phyloP scores from a whole-genome alignment of 78 protist genomes.

The Isochrysis galbana region DNA sequence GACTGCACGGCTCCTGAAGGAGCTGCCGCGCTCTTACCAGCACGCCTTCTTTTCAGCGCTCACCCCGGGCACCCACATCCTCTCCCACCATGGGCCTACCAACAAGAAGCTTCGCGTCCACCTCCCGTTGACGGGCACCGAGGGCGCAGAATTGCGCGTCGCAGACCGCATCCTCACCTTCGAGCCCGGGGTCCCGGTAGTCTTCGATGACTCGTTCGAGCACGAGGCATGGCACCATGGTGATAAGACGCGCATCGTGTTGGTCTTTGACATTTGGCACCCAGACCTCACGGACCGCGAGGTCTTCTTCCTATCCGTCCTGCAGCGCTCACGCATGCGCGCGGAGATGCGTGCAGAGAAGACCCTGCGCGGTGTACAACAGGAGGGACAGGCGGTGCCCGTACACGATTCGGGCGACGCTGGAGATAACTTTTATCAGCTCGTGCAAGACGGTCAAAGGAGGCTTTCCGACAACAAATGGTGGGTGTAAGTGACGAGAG shows the following conservation, averaged over 20 bases:
- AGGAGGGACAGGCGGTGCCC: not conserved
- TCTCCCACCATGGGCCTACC: constrained; percentile 43
- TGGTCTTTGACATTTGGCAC: constrained; percentile 50
- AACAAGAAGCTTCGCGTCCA: constrained; percentile 57
- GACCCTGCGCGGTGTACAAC: not conserved
- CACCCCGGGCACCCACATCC: constrained; percentile 45
- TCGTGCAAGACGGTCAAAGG: not conserved
- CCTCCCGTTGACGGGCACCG: constrained; percentile 29
- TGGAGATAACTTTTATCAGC: constrained; percentile 2
- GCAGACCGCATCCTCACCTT: not conserved
- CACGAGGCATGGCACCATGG: constrained; percentile 51
- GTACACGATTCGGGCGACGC: not conserved
- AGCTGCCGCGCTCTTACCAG: constrained; percentile 35
- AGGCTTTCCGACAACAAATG: not conserved
- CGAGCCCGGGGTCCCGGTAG: not conserved
- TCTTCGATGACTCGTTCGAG: constrained; percentile 46
- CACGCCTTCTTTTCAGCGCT: constrained; percentile 60
- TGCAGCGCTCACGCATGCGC: constrained; percentile 33
- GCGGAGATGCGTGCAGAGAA: constrained; percentile 23
- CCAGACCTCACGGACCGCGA: constrained; percentile 45
- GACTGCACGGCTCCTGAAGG: not conserved
- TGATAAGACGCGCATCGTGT: constrained; percentile 13
- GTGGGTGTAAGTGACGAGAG: not conserved
- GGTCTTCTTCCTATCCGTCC: constrained; percentile 33
- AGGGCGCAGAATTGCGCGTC: constrained; percentile 36